Evolutionary conservation across 768 basidiomycete species (phyloP).

Genomic region (Leccinum aurantiacum): DNA sequence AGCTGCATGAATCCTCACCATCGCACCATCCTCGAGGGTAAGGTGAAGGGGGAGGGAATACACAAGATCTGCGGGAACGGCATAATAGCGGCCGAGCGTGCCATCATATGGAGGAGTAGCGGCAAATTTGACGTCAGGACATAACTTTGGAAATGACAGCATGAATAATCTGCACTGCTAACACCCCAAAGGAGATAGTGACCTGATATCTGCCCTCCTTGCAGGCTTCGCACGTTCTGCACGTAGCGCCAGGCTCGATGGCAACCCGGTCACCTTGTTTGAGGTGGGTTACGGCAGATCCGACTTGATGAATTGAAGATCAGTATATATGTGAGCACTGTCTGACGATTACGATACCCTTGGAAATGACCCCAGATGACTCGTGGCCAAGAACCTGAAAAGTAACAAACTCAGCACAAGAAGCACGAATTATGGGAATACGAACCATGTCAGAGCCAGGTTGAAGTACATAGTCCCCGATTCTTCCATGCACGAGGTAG

Average conservation of each 20-base stretch:
- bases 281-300: slow-evolving; percentile 70
- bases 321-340: background rate
- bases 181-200: slow-evolving; percentile 13
- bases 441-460: slow-evolving; percentile 65
- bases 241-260: slow-evolving; percentile 87
- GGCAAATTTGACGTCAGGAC: slow-evolving; percentile 83
- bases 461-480: slow-evolving; percentile 77
- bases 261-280: slow-evolving; percentile 87
- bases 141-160: slow-evolving; percentile 51
- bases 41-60: slow-evolving; percentile 83
- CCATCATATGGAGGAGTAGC: slow-evolving; percentile 95
- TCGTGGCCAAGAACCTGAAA: slow-evolving; percentile 92
- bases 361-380: slow-evolving; percentile 75
- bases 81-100: slow-evolving; percentile 85
- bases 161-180: background rate
- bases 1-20: slow-evolving; percentile 51
- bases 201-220: slow-evolving; percentile 85
- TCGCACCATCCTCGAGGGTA: slow-evolving; percentile 90
- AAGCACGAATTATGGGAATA: slow-evolving; percentile 4
- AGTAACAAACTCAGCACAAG: background rate
- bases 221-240: slow-evolving; percentile 81
- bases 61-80: slow-evolving; percentile 80
- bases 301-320: slow-evolving; percentile 47
- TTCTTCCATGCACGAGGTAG: slow-evolving; percentile 75
- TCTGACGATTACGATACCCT: slow-evolving; percentile 41